Evolutionary conservation across 805 yeast species (phyloP).

Genomic region (Candida yuanshanica): DNA sequence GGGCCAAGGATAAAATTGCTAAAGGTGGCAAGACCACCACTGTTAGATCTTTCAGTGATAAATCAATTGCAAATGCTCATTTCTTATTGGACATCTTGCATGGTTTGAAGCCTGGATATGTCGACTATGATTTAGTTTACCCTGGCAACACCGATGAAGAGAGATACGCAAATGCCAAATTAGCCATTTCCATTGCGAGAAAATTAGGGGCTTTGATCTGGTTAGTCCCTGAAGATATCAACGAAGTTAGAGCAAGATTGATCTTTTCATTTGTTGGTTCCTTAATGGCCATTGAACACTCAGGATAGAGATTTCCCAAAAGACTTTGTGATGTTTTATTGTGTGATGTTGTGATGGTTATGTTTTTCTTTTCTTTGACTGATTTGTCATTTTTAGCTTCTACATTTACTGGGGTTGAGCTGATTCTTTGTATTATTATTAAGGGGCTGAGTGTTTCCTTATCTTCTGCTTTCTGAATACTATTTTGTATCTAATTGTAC

Average conservation of each 20-base stretch:
- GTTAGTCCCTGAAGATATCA: conserved; percentile 99
- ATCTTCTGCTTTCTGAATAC: neutral
- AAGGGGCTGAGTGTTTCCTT: neutral
- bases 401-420: too few species aligned
- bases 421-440: conserved; percentile 2
- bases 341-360: neutral
- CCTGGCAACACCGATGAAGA: conserved; percentile 80
- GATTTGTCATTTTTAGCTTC: too few species aligned
- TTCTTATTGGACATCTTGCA: conserved; percentile 85
- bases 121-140: conserved; percentile 87
- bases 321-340: neutral
- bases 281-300: conserved; percentile 63
- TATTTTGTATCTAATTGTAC: neutral
- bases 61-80: conserved; percentile 67
- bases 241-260: conserved; percentile 91
- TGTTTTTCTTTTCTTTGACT: neutral
- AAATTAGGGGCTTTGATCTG: conserved; percentile 96
- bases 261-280: conserved; percentile 94
- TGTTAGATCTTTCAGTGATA: conserved; percentile 82
- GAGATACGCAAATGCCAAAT: conserved; percentile 86
- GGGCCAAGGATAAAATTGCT: conserved; percentile 85
- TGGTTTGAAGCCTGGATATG: conserved; percentile 96
- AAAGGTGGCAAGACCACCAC: conserved; percentile 77
- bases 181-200: conserved; percentile 97
- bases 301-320: neutral